Percentiles rank a stretch among this genome's conserved stretches.
phyloP scores from a whole-genome alignment of 1,284 basidiomycete species.

The Sanguinoderma infundibulare region DNA sequence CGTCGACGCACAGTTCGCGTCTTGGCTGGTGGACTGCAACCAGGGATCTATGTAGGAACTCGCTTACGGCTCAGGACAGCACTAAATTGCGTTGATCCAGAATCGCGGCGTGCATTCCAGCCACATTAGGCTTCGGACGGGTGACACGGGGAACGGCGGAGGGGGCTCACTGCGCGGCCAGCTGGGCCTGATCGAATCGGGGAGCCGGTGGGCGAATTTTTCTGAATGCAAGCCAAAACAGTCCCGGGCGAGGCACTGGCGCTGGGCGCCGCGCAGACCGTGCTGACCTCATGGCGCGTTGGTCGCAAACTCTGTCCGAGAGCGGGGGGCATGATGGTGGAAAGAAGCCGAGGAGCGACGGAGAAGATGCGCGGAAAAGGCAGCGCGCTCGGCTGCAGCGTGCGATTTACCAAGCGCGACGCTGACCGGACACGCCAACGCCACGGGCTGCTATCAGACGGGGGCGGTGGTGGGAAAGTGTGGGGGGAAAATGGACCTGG shows the following conservation, averaged over 20 bases:
- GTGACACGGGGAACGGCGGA: slow-evolving; percentile 9
- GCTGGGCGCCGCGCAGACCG: slow-evolving; percentile 3
- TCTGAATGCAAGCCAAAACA: background rate
- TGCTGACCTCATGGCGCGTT: slow-evolving; percentile 11
- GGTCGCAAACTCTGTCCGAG: background rate
- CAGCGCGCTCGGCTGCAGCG: slow-evolving; percentile 13
- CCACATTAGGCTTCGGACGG: slow-evolving; percentile 19
- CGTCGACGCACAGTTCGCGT: slow-evolving; percentile 1
- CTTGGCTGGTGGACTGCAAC: background rate
- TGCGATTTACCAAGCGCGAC: slow-evolving; percentile 6
- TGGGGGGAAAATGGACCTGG: background rate
- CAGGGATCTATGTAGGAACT: slow-evolving; percentile 22
- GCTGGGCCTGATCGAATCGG: slow-evolving; percentile 1
- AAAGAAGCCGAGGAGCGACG: slow-evolving; percentile 16
- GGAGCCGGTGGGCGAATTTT: background rate
- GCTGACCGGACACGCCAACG: slow-evolving; percentile 16
- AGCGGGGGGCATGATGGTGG: background rate
- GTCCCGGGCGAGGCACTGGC: background rate
- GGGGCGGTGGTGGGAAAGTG: slow-evolving; percentile 4
- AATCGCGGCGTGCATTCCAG: slow-evolving; percentile 11
- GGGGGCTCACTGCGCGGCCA: slow-evolving; percentile 3
- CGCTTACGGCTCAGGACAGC: slow-evolving; percentile 22
- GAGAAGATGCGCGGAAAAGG: slow-evolving; percentile 16
- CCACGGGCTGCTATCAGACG: slow-evolving; percentile 12
- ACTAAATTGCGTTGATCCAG: slow-evolving; percentile 11